Base-by-base conservation (phyloP, 2,329 filamentous ascomycete species). In the Cladosporium sp. region DNA sequence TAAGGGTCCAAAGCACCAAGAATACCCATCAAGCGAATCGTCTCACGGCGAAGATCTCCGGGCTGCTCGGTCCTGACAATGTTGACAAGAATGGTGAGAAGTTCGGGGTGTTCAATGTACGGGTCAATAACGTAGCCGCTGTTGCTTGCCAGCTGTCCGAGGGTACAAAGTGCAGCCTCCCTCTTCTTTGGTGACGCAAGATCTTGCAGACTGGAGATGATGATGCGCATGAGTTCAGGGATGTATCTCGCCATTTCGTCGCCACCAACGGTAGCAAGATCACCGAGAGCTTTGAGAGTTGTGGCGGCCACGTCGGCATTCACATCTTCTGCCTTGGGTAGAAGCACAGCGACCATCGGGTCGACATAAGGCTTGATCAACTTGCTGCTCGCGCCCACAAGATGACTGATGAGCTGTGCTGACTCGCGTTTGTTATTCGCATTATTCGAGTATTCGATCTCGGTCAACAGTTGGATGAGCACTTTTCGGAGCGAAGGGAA, bases 111-210 rank as follows among this genome's bases (percentile, higher is more conserved):
- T 67, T 99, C 93, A 57, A 94, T 84, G 73, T 99, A 99, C 0
- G 96, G 96, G 64, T 93, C 89, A 67, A 99, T 98, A 61, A 99
- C 96, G 79, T 99, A 99, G 71, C 96, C 95, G 14, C 93, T 95
- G 78, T 97, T 98, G 74, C 93, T 96, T 6, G 95, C 93, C 63
- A 99, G 82, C 75, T 98, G 93, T 23, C 94, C 94, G 0, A 99
- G 84, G 0, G 95, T 95, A 70, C 91, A 91, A 34, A 99, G 83
- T 3, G 95, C 94, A 6, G 96, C 92, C 77, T 97, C 93, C 64
- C 95, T 89, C 79, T 98, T 98, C 54, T 88, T 84, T 56, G 92
- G 89, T 3, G 94, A 97, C 70, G 92, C 93, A 72, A 98, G 89
- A 75, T 99, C 95, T 77, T 99, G 94, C 61, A 99, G 83, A 30